phyloP scores from a whole-genome alignment of 192 early-diverging fungal species.

The Entomortierella parvispora region DNA sequence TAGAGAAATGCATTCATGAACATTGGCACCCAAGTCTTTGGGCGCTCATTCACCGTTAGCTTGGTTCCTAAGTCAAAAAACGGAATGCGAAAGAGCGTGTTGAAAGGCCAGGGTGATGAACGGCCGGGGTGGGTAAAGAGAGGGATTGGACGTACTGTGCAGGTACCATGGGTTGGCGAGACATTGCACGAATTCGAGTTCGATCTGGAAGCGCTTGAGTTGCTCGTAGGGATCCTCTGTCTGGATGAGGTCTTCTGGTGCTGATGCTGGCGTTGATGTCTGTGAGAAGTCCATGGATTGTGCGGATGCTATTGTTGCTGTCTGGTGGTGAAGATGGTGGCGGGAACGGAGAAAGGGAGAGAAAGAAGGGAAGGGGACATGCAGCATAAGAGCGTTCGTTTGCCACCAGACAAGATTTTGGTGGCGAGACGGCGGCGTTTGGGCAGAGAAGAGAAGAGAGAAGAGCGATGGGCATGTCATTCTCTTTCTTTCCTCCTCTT shows the following conservation, averaged over 20 bases:
- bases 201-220: slow-evolving; percentile 81
- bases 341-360: too few relatives aligned
- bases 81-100: background rate
- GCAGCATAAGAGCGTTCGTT: too few relatives aligned
- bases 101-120: background rate
- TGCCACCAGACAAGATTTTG: too few relatives aligned
- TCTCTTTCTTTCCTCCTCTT: background rate
- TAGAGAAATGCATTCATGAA: too few relatives aligned
- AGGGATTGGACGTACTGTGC: slow-evolving; percentile 67
- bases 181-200: slow-evolving; percentile 96
- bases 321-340: background rate
- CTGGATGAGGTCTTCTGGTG: slow-evolving; percentile 8
- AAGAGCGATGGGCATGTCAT: too few relatives aligned
- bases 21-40: background rate
- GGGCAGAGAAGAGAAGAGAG: too few relatives aligned
- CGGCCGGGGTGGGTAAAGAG: background rate
- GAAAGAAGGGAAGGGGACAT: too few relatives aligned
- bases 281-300: background rate
- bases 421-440: too few relatives aligned
- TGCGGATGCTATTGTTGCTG: background rate
- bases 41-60: too few relatives aligned
- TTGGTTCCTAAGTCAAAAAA: too few relatives aligned
- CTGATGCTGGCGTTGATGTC: background rate
- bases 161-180: slow-evolving; percentile 95
- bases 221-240: slow-evolving; percentile 55